A percentile compares a stretch with the other conserved stretches of the same genome.
Conservation (phyloP, 768 basidiomycete species). For the Trametes villosa region DNA sequence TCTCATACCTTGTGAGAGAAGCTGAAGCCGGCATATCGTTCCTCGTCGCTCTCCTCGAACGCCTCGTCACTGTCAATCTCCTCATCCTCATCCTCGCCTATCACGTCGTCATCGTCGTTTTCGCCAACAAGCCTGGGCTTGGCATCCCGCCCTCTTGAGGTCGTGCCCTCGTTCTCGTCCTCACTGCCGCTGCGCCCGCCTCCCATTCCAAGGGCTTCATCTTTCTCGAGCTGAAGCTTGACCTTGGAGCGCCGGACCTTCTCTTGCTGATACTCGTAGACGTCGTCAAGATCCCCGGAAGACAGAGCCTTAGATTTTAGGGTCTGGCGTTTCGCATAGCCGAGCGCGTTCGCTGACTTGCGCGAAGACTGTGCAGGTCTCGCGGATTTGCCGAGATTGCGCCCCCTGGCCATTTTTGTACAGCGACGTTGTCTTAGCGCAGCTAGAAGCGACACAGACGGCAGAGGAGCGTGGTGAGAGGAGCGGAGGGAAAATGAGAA, state of each 20-base stretch:
- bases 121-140: constrained; percentile 55
- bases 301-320: constrained; percentile 43
- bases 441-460: neutral
- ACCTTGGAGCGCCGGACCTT: constrained; percentile 56
- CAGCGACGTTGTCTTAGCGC: neutral
- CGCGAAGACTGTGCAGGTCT: constrained; percentile 1
- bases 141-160: constrained; percentile 36
- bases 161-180: constrained; percentile 36
- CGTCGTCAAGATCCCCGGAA: constrained; percentile 46
- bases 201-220: constrained; percentile 46
- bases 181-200: constrained; percentile 44
- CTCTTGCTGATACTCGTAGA: constrained; percentile 67
- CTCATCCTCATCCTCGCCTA: constrained; percentile 69
- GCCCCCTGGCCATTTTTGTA: constrained; percentile 1
- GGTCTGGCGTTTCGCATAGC: constrained; percentile 56
- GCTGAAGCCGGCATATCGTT: constrained; percentile 69
- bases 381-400: neutral
- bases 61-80: constrained; percentile 86
- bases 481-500: no score
- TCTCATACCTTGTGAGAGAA: constrained; percentile 44
- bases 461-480: no score
- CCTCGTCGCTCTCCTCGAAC: constrained; percentile 81
- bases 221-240: constrained; percentile 56
- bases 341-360: constrained; percentile 45
- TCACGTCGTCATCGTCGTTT: constrained; percentile 70